Base-by-base conservation (phyloP, 169 alveolate species). In the Babesia divergens region DNA sequence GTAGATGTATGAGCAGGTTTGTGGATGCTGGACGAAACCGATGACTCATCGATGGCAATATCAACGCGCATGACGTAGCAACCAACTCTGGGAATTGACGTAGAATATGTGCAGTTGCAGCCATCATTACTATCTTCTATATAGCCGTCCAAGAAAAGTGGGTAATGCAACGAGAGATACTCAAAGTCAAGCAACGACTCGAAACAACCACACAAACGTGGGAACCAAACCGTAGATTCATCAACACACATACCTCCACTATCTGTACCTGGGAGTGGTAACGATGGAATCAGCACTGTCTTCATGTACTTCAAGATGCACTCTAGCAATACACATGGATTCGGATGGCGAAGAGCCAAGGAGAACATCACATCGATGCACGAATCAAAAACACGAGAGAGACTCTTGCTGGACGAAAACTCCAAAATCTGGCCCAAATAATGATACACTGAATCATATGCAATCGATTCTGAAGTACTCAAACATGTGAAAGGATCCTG, bases 81-180 rank as follows among this genome's bases (percentile, higher is more conserved):
- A 0, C 86, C 86, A 38, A 65, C 13, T 29, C 34, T 67, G 13
- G 86, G 82, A 0, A 77, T 56, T 6, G 64, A 28, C 18, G 86
- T 37, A 8, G 18, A 28, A 34, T 38, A 43, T n/a, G 24, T 6
- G 26, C 60, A 18, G 14, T 18, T 16, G 37, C 47, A 31, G 2
- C 8, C 24, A 7, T 53, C 66, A 3, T 37, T 67, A 8, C 37
- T 22, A 13, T 8, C 65, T 6, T 28, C 37, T 4, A 4, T 47
- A n/a, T 22, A 9, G 31, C 16, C 22, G 43, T 67, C 31, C 18
- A 47, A 11, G 37, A 77, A n/a, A 8, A 77, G 32, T 1, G 86
- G 86, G 60, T 77, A 53, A 35, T 77, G 81, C 50, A 77, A 37
- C 3, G 86, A 38, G 18, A 77, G 51, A 53, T 77, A 77, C 59